phyloP scores from a whole-genome alignment of 2,329 filamentous ascomycete genomes.

The Sporothrix variecibatus region DNA sequence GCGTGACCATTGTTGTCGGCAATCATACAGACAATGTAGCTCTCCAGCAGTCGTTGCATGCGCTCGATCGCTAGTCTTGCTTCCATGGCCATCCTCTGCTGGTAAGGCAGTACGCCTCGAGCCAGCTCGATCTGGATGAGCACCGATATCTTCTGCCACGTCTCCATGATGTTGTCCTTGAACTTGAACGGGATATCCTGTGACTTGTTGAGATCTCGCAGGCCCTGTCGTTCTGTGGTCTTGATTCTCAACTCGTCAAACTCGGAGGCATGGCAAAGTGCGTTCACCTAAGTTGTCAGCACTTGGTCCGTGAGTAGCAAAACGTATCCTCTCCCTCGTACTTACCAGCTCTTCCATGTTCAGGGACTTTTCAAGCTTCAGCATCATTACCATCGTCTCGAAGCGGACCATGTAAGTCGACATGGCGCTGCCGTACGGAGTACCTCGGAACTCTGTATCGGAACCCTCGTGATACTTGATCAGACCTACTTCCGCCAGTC shows the following conservation, averaged over 20 bases:
- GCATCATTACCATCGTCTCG: conserved; percentile 72
- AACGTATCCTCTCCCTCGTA: not conserved
- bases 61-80: conserved; percentile 70
- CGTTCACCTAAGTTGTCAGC: conserved; percentile 55
- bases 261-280: conserved; percentile 68
- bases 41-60: conserved; percentile 69
- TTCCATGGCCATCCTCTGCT: conserved; percentile 52
- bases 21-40: conserved; percentile 72
- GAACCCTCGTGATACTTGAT: conserved; percentile 43
- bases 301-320: not conserved
- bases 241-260: conserved; percentile 74
- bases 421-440: conserved; percentile 78
- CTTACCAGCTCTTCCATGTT: conserved; percentile 69
- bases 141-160: conserved; percentile 74
- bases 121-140: conserved; percentile 73
- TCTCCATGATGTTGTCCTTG: conserved; percentile 64
- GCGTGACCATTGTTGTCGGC: conserved; percentile 63
- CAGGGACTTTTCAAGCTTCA: conserved; percentile 62
- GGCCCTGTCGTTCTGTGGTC: conserved; percentile 65
- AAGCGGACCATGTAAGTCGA: conserved; percentile 79
- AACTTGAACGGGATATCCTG: conserved; percentile 70
- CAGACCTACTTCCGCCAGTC: conserved; percentile 63
- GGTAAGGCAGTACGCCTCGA: conserved; percentile 59
- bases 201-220: conserved; percentile 72
- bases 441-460: conserved; percentile 56